Evolutionary conservation across 768 basidiomycete species (phyloP), one percentile per base, ranked within the genome.

Genomic region (Naganishia antarctica): DNA sequence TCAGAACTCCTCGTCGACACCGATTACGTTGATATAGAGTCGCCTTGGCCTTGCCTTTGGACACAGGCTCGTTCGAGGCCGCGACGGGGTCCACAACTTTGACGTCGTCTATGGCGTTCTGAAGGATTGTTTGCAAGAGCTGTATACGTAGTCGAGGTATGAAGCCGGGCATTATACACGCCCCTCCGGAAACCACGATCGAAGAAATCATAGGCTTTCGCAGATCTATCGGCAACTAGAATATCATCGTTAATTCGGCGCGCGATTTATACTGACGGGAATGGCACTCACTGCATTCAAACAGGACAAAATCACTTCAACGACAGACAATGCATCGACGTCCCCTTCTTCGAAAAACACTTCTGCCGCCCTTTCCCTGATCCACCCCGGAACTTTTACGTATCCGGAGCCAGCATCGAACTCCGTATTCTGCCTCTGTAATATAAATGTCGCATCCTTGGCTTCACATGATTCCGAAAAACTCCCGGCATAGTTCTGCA

Each of bases 101-200:
- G 26, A 28, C 40, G 37, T 58, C 2, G 44, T 32, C 11, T 43
- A 61, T 15, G 64, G 61, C 31, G 6, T 64, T 60, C 1, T 71
- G 72, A 2, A 80, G 78, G 26, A 91, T 81, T 7, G 83, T 82
- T 2, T 84, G 84, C 15, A 91, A 69, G 29, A 97, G 82, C 72
- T 93, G 87, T 0, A 81, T 77, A 31, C 90, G 87, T n/a, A 97
- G 81, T 7, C 96, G 86, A 5, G 89, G 86, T 46, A 94, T 89
- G 77, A 97, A 94, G 0, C 91, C 91, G 0, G 93, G 91, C 9
- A 98, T 78, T 86, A 90, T 90, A 3, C 89, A 82, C 0, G 90
- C 92, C 0, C 96, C 96, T 6, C 96, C 96, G 1, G 84, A 82
- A 34, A 96, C 83, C 46, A 98, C 82, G 50, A 99, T 87, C 5